Conservation (phyloP, 2,329 filamentous ascomycete species). For the Exophiala aquamarina region DNA sequence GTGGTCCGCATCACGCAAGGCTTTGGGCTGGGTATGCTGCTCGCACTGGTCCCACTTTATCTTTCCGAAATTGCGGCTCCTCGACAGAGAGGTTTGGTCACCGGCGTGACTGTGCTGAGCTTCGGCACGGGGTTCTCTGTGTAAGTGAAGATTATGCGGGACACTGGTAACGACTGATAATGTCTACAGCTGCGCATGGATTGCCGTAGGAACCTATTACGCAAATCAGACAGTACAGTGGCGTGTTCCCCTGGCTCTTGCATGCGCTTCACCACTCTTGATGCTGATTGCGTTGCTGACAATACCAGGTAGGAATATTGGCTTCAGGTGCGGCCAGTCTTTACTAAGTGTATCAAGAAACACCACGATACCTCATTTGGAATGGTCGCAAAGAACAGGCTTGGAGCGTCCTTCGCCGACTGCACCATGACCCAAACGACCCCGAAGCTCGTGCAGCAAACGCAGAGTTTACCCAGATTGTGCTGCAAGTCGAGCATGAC, state of each 20-base stretch:
- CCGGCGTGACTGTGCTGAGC: conserved; percentile 7
- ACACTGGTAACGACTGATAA: neutral
- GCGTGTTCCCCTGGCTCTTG: conserved; percentile 11
- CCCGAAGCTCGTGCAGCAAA: neutral
- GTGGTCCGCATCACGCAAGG: conserved; percentile 30
- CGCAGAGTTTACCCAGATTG: conserved; percentile 4
- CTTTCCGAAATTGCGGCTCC: conserved; percentile 44
- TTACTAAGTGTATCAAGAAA: conserved; percentile 5
- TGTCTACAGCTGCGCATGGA: neutral
- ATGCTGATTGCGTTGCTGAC: conserved; percentile 2
- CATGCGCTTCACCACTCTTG: conserved; percentile 1
- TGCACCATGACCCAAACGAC: conserved; percentile 4
- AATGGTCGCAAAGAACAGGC: conserved; percentile 1
- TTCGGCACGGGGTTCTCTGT: neutral
- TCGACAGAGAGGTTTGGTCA: conserved; percentile 38
- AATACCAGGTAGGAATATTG: too few species aligned
- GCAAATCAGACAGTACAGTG: neutral
- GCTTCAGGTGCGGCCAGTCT: too few species aligned
- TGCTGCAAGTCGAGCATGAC: conserved; percentile 7
- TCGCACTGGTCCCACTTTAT: conserved; percentile 44
- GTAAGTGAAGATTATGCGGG: neutral
- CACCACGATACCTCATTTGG: conserved; percentile 4
- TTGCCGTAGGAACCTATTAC: neutral
- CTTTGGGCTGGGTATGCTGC: conserved; percentile 45
- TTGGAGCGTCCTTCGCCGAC: neutral